Conservation (phyloP, 2,329 filamentous ascomycete species). For the Didymella pinodella region DNA sequence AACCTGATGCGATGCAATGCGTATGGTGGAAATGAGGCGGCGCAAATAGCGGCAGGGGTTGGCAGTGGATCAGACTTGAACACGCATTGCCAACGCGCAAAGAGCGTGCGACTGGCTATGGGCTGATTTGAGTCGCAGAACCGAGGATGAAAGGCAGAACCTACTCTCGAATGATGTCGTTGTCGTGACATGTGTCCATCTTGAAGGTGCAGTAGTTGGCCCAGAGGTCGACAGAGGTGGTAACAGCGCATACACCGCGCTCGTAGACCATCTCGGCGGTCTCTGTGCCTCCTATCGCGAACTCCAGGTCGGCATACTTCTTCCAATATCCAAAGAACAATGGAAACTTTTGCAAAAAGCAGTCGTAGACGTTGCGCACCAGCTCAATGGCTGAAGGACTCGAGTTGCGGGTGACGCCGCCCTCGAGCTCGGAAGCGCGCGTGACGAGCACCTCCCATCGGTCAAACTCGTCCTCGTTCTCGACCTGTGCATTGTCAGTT, state of each 20-base stretch:
- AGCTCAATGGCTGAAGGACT: conserved; percentile 91
- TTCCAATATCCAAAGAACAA: conserved; percentile 99
- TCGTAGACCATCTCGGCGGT: conserved; percentile 99
- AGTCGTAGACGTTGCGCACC: conserved; percentile 86
- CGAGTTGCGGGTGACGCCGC: conserved; percentile 94
- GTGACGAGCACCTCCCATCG: conserved; percentile 92
- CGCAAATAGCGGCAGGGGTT: conserved; percentile 37
- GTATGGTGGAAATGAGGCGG: conserved; percentile 49
- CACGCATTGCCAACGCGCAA: conserved; percentile 24
- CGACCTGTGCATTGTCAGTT: conserved; percentile 54
- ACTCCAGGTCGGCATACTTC: conserved; percentile 97
- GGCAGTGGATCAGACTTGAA: conserved; percentile 34
- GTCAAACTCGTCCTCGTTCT: conserved; percentile 90
- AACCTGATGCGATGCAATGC: conserved; percentile 26
- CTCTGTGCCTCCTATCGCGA: conserved; percentile 95
- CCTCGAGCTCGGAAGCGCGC: conserved; percentile 83
- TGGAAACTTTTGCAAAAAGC: conserved; percentile 92
- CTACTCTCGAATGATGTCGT: conserved; percentile 99
- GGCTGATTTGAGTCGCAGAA: conserved; percentile 39
- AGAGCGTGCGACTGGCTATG: conserved; percentile 34
- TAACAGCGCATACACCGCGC: conserved; percentile 90
- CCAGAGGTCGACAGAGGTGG: conserved; percentile 95
- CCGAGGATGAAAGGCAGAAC: conserved; percentile 59
- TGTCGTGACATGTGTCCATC: conserved; percentile 94
- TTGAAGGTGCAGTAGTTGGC: conserved; percentile 98